Conservation (phyloP, 768 basidiomycete species). For the Podaxis carcinomalis region DNA sequence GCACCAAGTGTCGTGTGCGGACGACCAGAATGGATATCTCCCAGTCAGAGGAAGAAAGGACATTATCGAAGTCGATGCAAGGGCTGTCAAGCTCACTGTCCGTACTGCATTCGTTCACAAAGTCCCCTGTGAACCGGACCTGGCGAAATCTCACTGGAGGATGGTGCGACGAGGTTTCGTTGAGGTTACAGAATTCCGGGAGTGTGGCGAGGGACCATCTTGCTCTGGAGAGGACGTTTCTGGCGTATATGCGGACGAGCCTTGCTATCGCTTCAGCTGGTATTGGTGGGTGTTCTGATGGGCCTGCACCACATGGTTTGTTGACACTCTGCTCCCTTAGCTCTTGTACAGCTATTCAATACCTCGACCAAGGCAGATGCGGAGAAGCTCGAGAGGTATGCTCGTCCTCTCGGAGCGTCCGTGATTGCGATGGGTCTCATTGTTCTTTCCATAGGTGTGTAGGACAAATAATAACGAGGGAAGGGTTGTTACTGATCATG, state of each 20-base stretch:
- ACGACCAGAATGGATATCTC: background rate
- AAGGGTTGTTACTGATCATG: background rate
- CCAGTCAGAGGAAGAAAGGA: background rate
- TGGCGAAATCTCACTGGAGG: background rate
- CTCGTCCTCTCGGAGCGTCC: conserved; percentile 50
- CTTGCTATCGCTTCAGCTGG: conserved; percentile 55
- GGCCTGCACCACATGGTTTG: background rate
- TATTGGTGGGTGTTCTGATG: conserved; percentile 40
- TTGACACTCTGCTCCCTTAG: conserved; percentile 20
- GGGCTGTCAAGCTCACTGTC: background rate
- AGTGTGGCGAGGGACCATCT: conserved; percentile 64
- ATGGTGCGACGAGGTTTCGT: conserved; percentile 13
- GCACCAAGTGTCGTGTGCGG: background rate
- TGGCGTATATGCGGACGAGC: conserved; percentile 64
- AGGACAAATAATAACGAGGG: background rate
- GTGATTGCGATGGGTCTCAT: conserved; percentile 40
- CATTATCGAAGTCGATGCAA: background rate
- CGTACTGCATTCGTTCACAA: background rate
- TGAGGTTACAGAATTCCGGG: conserved; percentile 52
- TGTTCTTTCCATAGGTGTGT: conserved; percentile 46
- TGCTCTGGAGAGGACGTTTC: conserved; percentile 58
- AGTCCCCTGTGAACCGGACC: background rate
- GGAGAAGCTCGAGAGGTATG: conserved; percentile 26
- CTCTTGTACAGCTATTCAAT: conserved; percentile 45
- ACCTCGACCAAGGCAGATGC: conserved; percentile 3